These are phyloP conservation scores for Borovskyia barvae DNA, from an alignment of 208 protist species.

Conservation along the genomic window DNA sequence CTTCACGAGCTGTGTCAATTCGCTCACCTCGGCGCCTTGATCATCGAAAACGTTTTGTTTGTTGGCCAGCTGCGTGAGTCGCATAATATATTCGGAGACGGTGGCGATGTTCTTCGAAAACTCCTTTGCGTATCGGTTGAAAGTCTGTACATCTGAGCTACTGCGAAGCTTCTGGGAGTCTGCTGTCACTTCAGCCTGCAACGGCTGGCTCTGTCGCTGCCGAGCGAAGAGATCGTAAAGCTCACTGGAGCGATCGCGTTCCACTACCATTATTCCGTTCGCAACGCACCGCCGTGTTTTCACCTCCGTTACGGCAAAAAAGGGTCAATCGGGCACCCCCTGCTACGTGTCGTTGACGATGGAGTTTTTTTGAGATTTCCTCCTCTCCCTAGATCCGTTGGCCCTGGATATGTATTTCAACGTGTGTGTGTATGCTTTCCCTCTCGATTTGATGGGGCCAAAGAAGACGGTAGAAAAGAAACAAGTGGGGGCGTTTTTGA, in stretches of 20 bases:
- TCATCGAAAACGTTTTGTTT: slow-evolving; percentile 90
- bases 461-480: too few species aligned
- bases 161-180: slow-evolving; percentile 41
- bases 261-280: slow-evolving; percentile 40
- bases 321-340: too few species aligned
- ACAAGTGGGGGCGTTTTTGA: too few species aligned
- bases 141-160: slow-evolving; percentile 71
- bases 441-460: too few species aligned
- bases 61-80: slow-evolving; percentile 73
- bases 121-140: slow-evolving; percentile 79
- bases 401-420: too few species aligned
- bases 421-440: too few species aligned
- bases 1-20: slow-evolving; percentile 79
- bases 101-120: slow-evolving; percentile 77
- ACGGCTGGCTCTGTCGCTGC: slow-evolving; percentile 12
- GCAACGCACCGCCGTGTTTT: too few species aligned
- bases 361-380: too few species aligned
- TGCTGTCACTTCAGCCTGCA: background rate
- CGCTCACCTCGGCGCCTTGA: slow-evolving; percentile 74
- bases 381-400: too few species aligned
- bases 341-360: too few species aligned
- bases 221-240: slow-evolving; percentile 38
- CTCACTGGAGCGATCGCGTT: slow-evolving; percentile 46
- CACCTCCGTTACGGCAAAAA: too few species aligned
- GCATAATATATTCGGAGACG: slow-evolving; percentile 81